Base-by-base conservation (phyloP, 768 basidiomycete species). In the Xerocomus brunneocitrinus region DNA sequence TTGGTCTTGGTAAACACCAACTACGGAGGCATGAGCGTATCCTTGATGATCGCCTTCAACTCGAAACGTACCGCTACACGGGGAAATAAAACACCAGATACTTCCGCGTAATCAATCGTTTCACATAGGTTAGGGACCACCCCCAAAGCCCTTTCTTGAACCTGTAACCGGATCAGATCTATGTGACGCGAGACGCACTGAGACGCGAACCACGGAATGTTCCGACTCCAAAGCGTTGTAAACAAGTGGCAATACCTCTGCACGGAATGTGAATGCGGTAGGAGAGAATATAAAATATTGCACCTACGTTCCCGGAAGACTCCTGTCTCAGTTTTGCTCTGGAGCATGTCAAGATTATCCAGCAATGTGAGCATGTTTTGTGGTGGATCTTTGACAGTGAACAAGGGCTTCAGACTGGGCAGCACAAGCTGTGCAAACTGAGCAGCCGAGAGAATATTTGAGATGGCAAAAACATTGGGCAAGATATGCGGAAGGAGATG, bases 181-280 rank as follows among this genome's bases (percentile, higher is more conserved):
- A 40, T 42, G 36, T 30, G 27, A 22, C 30, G 44, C 28, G 43
- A 40, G 44, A 54, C 44, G 36, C 24, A 41, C 8, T 14, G 36
- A 34, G 3, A 55, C 40, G 62, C 79, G 56, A 62, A 91, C 89
- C 49, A 85, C 71, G 1, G 88, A 81, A 72, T 97, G 93, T 47
- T 98, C 97, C n/a, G 91, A 90, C 57, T 98, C 97, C 46, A 99
- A 76, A 1, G 97, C 93, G 66, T 91, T 91, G 67, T 99, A 99
- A 16, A 99, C 89, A 36, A 99, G 77, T 0, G 94, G 92, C 57
- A 99, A 78, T n/a, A 99, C 91, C 75, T 93, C 95, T 98, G 64
- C 13, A 43, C 30, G 6, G 34, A 34, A 28, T 4, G 44, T 64
- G 45, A 62, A 52, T 25, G n/a, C 8, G 24, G 12, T n/a, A 28